Base-by-base conservation (phyloP, 2,329 filamentous ascomycete genomes). In the Ascochyta viciae-villosae region DNA sequence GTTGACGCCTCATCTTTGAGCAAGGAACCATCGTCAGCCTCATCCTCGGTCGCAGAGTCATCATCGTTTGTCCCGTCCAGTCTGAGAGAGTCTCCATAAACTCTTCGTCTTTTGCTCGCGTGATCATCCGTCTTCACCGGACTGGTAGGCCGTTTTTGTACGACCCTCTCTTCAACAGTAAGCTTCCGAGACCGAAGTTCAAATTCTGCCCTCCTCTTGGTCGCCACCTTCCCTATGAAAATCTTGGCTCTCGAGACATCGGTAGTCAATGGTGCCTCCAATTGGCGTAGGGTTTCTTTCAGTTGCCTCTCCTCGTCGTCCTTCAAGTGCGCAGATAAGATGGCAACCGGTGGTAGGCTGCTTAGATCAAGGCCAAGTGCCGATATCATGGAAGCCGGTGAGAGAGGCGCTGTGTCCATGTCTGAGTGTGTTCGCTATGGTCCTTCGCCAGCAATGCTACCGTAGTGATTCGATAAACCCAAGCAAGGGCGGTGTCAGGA, bases 141-240 rank as follows among this genome's bases (percentile, higher is more conserved):
- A 56, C 58, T 68, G 31, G 49, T 44, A 22, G 49, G 37, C 16
- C 62, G 58, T 54, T 70, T 71, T 1, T 46, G 64, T 39, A 61
- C 53, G 7, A 68, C 54, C 3, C 80, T 64, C 54, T 87, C 85
- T 50, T 85, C 80, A 0, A 87, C 86, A 37, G 76, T 72, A 2
- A 96, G 64, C 13, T 86, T 87, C 41, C 85, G 83, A 6, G 85
- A 83, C 49, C 91, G 83, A 58, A 98, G 78, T 75, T 98, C 94
- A 65, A 96, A 87, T 42, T 85, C 81, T 0, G 91, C 91, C 16
- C 94, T 84, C 65, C 86, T 83, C 61, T 85, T 87, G 51, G 85
- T 88, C 0, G 82, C 81, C 31, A 96, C 82, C 62, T 87, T 91
- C 2, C 90, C 92, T 27, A 98, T 73, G 2, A 96, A 81, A 3